These are phyloP conservation scores for Pseudopyricularia javanii DNA, from an alignment of 2,329 filamentous ascomycete species.

Conservation along the genomic window DNA sequence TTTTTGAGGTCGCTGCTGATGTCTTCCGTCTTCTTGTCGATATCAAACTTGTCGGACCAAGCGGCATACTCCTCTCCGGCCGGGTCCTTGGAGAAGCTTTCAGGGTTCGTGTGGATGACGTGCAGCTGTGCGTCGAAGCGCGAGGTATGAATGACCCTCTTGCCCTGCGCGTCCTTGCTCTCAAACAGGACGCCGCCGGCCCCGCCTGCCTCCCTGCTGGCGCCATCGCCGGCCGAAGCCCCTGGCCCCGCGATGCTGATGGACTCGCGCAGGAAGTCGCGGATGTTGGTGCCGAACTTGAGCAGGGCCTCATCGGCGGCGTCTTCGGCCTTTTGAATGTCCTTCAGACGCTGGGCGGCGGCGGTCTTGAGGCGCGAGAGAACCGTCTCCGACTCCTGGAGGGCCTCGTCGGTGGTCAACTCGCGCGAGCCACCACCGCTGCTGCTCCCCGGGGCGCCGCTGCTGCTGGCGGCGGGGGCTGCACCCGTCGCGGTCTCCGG, in stretches of 20 bases:
- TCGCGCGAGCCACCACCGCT: neutral
- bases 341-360: constrained; percentile 72
- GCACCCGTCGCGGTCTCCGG: constrained; percentile 1
- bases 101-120: constrained; percentile 76
- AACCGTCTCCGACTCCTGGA: constrained; percentile 46
- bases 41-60: constrained; percentile 66
- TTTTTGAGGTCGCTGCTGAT: constrained; percentile 74
- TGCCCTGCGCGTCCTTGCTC: constrained; percentile 80
- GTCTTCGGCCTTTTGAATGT: constrained; percentile 85
- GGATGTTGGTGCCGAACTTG: constrained; percentile 79
- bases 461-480: constrained; percentile 10
- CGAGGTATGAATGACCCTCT: constrained; percentile 87
- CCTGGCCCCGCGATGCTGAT: constrained; percentile 73
- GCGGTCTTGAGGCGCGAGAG: constrained; percentile 65
- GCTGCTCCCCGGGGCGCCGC: constrained; percentile 11
- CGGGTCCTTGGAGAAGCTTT: constrained; percentile 76
- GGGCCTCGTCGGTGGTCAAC: constrained; percentile 22
- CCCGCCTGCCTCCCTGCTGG: neutral
- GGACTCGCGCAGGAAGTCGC: constrained; percentile 82
- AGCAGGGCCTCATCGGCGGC: constrained; percentile 91
- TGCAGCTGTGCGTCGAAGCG: constrained; percentile 93
- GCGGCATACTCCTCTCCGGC: constrained; percentile 58
- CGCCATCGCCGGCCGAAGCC: constrained; percentile 22
- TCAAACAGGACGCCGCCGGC: constrained; percentile 60
- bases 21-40: constrained; percentile 71